Conservation (phyloP, 441 rosid species). For the Lepidium campestre region DNA sequence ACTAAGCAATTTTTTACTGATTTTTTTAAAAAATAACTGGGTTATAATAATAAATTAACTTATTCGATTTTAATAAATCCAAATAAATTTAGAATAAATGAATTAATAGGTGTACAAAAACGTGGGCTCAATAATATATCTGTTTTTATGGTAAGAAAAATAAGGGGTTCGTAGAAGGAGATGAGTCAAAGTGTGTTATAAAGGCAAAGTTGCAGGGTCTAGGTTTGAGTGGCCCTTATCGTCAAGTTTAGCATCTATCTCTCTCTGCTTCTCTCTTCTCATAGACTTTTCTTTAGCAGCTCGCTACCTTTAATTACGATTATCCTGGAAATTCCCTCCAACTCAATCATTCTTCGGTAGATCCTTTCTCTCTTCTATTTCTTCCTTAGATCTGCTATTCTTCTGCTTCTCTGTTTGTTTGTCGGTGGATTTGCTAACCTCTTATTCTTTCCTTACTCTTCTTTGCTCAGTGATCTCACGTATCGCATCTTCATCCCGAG, state of each 20-base stretch:
- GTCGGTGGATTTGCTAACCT: conserved; percentile 14
- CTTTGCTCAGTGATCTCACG: neutral
- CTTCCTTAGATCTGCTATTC: neutral
- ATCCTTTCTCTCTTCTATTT: neutral
- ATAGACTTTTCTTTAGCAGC: neutral
- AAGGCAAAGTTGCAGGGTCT: neutral
- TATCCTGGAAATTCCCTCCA: conserved; percentile 11
- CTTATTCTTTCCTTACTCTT: neutral
- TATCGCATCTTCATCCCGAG: neutral
- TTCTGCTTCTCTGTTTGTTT: neutral
- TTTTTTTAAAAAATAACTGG: too few relatives aligned
- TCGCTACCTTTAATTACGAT: neutral
- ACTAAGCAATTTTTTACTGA: too few relatives aligned
- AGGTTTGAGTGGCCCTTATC: conserved; percentile 2
- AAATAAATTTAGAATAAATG: too few relatives aligned
- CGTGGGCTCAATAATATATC: neutral
- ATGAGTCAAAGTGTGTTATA: neutral
- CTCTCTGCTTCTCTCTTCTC: neutral
- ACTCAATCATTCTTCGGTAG: conserved; percentile 5
- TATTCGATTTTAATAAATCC: too few relatives aligned
- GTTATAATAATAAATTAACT: too few relatives aligned
- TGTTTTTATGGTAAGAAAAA: neutral
- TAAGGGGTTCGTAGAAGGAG: neutral
- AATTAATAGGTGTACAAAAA: neutral
- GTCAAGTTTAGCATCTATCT: neutral